Base-by-base conservation (phyloP, 177 flowering plant species). In the Vitis hybrid region DNA sequence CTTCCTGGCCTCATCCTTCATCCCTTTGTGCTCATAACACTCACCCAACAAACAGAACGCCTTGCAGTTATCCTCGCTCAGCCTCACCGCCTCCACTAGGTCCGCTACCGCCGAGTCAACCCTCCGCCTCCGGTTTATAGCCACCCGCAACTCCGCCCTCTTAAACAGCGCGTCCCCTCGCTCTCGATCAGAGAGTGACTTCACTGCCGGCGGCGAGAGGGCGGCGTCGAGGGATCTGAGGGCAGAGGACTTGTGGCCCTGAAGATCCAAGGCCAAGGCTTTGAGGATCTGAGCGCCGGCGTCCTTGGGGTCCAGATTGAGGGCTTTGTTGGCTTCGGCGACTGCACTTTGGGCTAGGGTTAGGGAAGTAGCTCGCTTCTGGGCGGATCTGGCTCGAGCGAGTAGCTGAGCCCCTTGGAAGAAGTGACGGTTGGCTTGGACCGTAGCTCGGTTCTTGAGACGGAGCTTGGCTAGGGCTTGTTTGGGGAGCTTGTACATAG, bases 251-350 rank as follows among this genome's bases (percentile, higher is more conserved):
- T 64, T 71, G 74, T 62, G 81, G 13, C 82, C 87, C 16, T 73
- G 69, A 8, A 83, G 63, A 52, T 83, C 83, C 14, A 77, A 78
- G 2, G 87, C 82, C 9, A 79, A 66, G 63, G 86, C 81, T 58
- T 69, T 74, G 77, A 85, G 82, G 63, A 86, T 73, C 71, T 78
- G 84, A 2, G 82, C 76, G 2, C 81, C 82, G 15, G 87, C 78
- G 67, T 86, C 86, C 5, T 63, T 75, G 3, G 90, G 90, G 16
- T 81, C 69, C 53, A 81, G 64, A 10, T 82, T 19, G 60, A 82
- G 58, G 56, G 87, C 86, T 13, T 52, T 34, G n/a, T 86, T 82
- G 71, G 87, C 85, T 56, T 86, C 85, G 63, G 70, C 10, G 20
- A 66, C 71, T 54, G 87, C 83, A 49, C 55, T 29, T 19, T 75